Evolutionary conservation across 2,329 filamentous ascomycete genomes (phyloP).

Genomic region (Verticillium zaregamsianum): DNA sequence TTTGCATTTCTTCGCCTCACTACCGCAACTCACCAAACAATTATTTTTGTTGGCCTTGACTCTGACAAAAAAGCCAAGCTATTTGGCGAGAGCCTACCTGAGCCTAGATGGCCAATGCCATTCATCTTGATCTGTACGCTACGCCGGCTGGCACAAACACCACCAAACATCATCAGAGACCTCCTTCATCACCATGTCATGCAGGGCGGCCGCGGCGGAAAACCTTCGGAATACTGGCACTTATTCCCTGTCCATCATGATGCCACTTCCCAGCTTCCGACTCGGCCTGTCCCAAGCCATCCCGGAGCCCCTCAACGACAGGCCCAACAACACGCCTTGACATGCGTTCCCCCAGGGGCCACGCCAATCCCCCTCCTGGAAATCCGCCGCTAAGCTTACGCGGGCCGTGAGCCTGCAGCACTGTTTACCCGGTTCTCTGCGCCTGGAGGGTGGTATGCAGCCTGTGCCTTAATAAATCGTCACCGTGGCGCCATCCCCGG

Average conservation of each 20-base stretch:
- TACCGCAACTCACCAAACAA: no score
- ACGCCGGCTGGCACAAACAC: no score
- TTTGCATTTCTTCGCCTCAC: not conserved
- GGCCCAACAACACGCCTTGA: not conserved
- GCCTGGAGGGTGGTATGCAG: not conserved
- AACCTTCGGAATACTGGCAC: not conserved
- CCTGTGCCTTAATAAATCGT: not conserved
- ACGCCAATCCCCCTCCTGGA: slow-evolving; percentile 2
- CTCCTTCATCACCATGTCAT: no score
- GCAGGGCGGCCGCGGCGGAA: not conserved
- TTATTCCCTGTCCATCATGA: not conserved
- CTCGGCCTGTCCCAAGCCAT: not conserved
- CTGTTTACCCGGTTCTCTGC: slow-evolving; percentile 1
- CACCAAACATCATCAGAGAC: no score
- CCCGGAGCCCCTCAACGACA: no score
- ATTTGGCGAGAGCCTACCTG: no score
- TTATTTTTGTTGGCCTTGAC: no score
- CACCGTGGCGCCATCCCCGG: not conserved
- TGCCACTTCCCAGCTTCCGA: not conserved
- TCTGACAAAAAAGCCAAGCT: no score
- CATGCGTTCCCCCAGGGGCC: not conserved
- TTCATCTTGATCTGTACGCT: no score
- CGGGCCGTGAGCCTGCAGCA: not conserved
- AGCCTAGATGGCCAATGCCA: no score
- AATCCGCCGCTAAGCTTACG: slow-evolving; percentile 1